These are phyloP conservation scores for Saccharomycopsis guyanensis DNA, from an alignment of 805 yeast genomes.

Conservation along the genomic window DNA sequence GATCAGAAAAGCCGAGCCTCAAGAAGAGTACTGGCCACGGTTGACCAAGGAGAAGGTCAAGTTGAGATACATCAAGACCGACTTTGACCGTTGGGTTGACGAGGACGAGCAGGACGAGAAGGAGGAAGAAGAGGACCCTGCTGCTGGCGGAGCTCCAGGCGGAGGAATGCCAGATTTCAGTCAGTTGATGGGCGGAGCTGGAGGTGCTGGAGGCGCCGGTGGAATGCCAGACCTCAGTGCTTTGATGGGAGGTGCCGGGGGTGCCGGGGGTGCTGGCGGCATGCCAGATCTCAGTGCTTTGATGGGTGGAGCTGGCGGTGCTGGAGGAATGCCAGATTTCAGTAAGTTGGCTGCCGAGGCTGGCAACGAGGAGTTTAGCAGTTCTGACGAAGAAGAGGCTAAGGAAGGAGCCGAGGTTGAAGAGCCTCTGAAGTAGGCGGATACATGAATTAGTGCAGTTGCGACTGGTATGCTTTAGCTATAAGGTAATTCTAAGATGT, in stretches of 20 bases:
- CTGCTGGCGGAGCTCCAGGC: conserved; percentile 27
- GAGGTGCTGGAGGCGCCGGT: conserved; percentile 36
- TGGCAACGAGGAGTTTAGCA: conserved; percentile 28
- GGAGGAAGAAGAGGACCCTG: conserved; percentile 29
- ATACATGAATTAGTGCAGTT: too few relatives aligned
- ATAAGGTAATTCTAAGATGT: too few relatives aligned
- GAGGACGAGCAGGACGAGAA: conserved; percentile 92
- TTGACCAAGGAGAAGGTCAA: conserved; percentile 80
- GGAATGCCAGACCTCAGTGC: conserved; percentile 27
- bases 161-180: conserved; percentile 31
- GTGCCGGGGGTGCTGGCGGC: conserved; percentile 25
- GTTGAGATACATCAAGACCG: conserved; percentile 79
- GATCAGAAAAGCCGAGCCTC: conserved; percentile 58
- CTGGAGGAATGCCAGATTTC: conserved; percentile 27
- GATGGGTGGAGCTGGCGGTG: conserved; percentile 26
- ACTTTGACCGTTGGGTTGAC: conserved; percentile 96
- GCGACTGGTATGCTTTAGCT: too few relatives aligned
- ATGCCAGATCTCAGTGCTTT: conserved; percentile 22
- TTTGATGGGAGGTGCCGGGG: conserved; percentile 25
- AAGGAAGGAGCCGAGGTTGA: conserved; percentile 4
- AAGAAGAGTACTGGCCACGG: conserved; percentile 91
- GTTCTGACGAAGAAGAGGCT: conserved; percentile 29
- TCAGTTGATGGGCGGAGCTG: conserved; percentile 28
- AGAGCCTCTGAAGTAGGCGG: too few relatives aligned
- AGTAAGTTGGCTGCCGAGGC: conserved; percentile 30